A percentile compares a stretch with the other conserved stretches of the same genome.
phyloP scores from a whole-genome alignment of 768 basidiomycete genomes.

The button mushroom (Agaricus bisporus) region DNA sequence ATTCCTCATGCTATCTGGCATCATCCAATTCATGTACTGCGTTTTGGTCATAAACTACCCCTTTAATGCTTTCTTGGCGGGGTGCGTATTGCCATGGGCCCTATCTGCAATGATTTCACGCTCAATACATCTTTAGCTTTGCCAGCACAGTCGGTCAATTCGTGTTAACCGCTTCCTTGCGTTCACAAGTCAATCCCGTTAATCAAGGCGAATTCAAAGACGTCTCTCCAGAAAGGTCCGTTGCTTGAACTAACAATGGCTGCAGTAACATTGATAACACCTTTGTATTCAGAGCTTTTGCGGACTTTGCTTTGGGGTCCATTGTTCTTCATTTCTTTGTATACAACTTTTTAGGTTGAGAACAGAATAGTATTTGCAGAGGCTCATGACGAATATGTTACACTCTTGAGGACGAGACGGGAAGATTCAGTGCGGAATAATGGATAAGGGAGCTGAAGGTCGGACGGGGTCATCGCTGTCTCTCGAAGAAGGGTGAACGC shows the following conservation, averaged over 20 bases:
- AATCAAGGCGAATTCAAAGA: slow-evolving; percentile 82
- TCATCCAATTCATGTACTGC: slow-evolving; percentile 89
- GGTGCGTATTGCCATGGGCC: slow-evolving; percentile 58
- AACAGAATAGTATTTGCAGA: slow-evolving; percentile 5
- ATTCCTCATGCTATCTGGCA: slow-evolving; percentile 88
- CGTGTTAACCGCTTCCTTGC: slow-evolving; percentile 86
- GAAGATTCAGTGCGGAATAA: background rate
- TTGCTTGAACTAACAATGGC: background rate
- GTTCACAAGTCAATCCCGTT: slow-evolving; percentile 86
- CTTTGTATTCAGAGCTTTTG: slow-evolving; percentile 73
- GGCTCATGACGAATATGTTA: background rate
- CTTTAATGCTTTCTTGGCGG: slow-evolving; percentile 95
- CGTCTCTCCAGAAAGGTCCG: slow-evolving; percentile 83
- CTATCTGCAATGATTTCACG: background rate
- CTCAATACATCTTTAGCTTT: slow-evolving; percentile 51
- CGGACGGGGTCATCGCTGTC: slow-evolving; percentile 28
- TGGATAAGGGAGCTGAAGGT: background rate
- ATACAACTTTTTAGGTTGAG: slow-evolving; percentile 87
- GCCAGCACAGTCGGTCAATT: slow-evolving; percentile 94
- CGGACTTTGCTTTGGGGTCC: slow-evolving; percentile 93
- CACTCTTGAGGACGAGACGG: slow-evolving; percentile 2
- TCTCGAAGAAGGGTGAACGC: slow-evolving; percentile 74
- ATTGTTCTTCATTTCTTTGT: slow-evolving; percentile 97
- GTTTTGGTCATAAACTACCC: slow-evolving; percentile 88
- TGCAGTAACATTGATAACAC: background rate